Conservation (phyloP, 768 basidiomycete species). For the Lentinula sp. region DNA sequence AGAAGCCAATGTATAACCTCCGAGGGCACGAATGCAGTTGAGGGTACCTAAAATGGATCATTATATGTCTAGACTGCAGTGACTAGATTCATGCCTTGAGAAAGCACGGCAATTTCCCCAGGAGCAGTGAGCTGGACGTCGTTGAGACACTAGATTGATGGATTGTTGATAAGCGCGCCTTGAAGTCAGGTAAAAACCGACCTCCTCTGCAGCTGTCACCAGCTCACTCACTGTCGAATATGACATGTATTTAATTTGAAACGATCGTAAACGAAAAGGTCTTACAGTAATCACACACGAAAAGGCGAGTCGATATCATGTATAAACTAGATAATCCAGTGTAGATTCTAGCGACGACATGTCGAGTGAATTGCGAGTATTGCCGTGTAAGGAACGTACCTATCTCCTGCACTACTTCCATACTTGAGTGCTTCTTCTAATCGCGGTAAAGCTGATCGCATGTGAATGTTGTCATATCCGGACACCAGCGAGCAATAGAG, state of each 20-base stretch:
- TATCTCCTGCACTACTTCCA: slow-evolving; percentile 62
- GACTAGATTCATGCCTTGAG: slow-evolving; percentile 34
- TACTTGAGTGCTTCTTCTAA: slow-evolving; percentile 60
- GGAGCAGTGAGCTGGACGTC: slow-evolving; percentile 55
- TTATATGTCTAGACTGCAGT: neutral
- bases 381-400: slow-evolving; percentile 27
- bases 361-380: neutral
- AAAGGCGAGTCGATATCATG: slow-evolving; percentile 45
- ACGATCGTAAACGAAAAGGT: slow-evolving; percentile 2
- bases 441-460: slow-evolving; percentile 54
- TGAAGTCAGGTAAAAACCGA: slow-evolving; percentile 16
- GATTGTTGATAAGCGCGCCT: neutral
- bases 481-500: slow-evolving; percentile 59
- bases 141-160: slow-evolving; percentile 38
- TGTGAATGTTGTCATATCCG: slow-evolving; percentile 60
- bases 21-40: slow-evolving; percentile 59
- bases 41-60: slow-evolving; percentile 34
- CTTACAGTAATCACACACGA: slow-evolving; percentile 58
- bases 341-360: slow-evolving; percentile 39
- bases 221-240: slow-evolving; percentile 48
- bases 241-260: neutral
- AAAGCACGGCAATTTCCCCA: slow-evolving; percentile 46
- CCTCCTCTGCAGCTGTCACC: slow-evolving; percentile 55
- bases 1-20: slow-evolving; percentile 48
- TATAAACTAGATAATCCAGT: slow-evolving; percentile 57